Base-by-base conservation (phyloP, 2,329 filamentous ascomycete species). In the Penicillium sp. region DNA sequence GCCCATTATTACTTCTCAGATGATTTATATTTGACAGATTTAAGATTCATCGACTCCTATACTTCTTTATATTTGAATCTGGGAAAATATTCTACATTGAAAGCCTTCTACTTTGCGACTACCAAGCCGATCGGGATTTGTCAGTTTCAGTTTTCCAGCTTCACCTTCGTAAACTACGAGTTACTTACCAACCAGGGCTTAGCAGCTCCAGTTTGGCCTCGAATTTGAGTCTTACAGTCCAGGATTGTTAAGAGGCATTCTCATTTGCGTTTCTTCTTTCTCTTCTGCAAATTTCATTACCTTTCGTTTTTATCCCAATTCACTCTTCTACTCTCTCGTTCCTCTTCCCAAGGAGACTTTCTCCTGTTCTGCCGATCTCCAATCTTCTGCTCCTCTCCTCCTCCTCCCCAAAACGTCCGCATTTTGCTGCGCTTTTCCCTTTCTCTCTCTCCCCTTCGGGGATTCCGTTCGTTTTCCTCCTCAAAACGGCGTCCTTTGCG, bases 401-500 rank as follows among this genome's bases (percentile, higher is more conserved):
- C 37, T n/a, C 58, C 53, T 55, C 53, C 38, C 33, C 37, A 19
- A 53, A 30, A 15, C 24, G 33, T n/a, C 37, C 15, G 35, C 45
- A 38, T 61, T 53, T 7, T 10, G 45, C 42, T 44, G 30, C 38
- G 40, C 19, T 33, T 55, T 49, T 19, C 19, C 24, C 38, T 33
- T 28, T 26, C 28, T 37, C n/a, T 17, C 33, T 24, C 50, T 50
- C 30, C n/a, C 44, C 37, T 56, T 33, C 15, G 40, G 40, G 53
- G 38, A 33, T 19, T 33, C 33, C 42, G 28, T 35, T 47, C 33
- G 42, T 60, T 37, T 13, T 62, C 59, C 22, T 42, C 22, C 60
- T 67, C 68, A 70, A 68, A 67, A 70, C 68, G 68, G 68, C 68
- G 67, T 70, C 66, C 58, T 64, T 65, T 53, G 61, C 59, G 58